Percentiles rank a stretch among this genome's conserved stretches.
phyloP scores from a whole-genome alignment of 176 grass and related monocot species.

The Carex pumila region DNA sequence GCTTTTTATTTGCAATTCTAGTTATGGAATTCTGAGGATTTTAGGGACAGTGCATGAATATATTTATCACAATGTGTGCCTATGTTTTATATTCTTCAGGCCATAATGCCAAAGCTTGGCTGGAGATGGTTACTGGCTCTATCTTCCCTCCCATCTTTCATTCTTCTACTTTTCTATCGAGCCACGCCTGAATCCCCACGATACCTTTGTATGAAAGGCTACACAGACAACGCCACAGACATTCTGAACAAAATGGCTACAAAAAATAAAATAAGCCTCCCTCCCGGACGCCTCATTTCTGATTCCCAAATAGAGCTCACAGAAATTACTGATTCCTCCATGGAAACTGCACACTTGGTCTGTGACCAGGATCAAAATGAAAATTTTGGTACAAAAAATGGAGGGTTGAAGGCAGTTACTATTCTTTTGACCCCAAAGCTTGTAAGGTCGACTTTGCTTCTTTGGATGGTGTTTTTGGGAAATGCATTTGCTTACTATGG shows the following conservation, averaged over 20 bases:
- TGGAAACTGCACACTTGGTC: conserved; percentile 47
- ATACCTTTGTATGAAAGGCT: conserved; percentile 83
- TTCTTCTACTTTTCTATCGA: conserved; percentile 78
- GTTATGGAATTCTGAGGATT: neutral
- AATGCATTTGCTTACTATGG: conserved; percentile 97
- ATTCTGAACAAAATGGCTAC: conserved; percentile 69
- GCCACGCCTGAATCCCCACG: conserved; percentile 80
- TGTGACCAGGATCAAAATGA: conserved; percentile 26
- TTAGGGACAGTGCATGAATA: neutral
- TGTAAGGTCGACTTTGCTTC: conserved; percentile 73
- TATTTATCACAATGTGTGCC: neutral
- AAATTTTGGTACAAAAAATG: conserved; percentile 34
- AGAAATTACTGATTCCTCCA: conserved; percentile 54
- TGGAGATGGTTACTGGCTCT: conserved; percentile 89
- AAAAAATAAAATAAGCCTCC: conserved; percentile 48
- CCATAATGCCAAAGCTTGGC: conserved; percentile 79
- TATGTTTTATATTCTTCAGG: conserved; percentile 45
- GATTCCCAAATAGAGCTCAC: conserved; percentile 58
- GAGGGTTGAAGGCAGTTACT: conserved; percentile 46
- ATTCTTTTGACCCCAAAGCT: conserved; percentile 63
- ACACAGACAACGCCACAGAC: conserved; percentile 41
- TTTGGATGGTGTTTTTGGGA: conserved; percentile 96
- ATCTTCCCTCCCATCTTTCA: conserved; percentile 68
- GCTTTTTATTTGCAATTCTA: neutral
- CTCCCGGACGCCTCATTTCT: conserved; percentile 62